Base-by-base conservation (phyloP, 495 filamentous ascomycete species). In the Daldinia caldariorum region DNA sequence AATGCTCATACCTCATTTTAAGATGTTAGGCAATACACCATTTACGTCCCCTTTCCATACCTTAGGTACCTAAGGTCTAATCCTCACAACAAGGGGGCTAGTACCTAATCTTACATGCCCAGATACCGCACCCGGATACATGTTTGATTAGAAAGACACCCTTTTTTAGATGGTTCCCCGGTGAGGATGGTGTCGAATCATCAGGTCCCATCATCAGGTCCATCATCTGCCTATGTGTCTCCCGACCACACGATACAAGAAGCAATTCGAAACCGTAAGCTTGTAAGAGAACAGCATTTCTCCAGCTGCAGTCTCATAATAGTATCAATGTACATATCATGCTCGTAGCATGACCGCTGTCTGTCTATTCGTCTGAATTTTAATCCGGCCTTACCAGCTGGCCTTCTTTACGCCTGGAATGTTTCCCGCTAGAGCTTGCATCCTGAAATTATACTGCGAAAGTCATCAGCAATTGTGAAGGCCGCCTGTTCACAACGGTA, bases 361-460 rank as follows among this genome's bases (percentile, higher is more conserved):
- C 34, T 10, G 34, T 7, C 34, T 26, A 26, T 32, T 22, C 31
- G 35, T 38, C 26, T 26, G 26, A 26, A 26, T 26, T 26, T 26
- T 26, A 26, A 6, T 29, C 32, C 18, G 37, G n/a, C 34, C 75
- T 77, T 89, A 98, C 95, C 95, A 99, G 77, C 90, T 93, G 8
- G 96, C 95, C 84, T 97, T 98, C 84, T 89, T 91, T 47, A 98
- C 95, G 58, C 95, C 95, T 0, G 95, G 95, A 38, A 99, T 77
- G 61, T 93, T 88, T 61, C 96, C 95, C n/a, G 84, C 89, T 51
- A 97, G 78, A 2, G 96, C 95, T 78, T 97, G 89, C 80, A 94
- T 81, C 77, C 95, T 85, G 83, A 99, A 98, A 82, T 93, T 91
- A 82, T 85, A 99, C 94, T 98, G 74, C 50, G 43, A 22, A 70